phyloP scores from a whole-genome alignment of 257 asterid genomes.

The Catharanthus roseus region DNA sequence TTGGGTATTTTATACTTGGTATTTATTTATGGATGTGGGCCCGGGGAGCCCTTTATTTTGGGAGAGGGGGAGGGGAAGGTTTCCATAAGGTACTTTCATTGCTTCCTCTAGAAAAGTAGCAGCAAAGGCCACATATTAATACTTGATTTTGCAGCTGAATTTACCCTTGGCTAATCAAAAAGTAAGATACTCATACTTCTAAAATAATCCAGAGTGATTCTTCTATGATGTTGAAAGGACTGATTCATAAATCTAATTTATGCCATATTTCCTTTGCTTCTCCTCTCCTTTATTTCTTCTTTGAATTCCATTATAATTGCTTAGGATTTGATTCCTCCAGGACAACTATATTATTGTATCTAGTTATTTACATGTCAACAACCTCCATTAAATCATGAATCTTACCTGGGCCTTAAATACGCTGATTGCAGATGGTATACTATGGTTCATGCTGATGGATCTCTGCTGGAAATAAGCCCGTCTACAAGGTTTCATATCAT shows the following conservation, averaged over 20 bases:
- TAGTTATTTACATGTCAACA: neutral
- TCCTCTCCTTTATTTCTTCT: neutral
- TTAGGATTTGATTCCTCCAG: neutral
- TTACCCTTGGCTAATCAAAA: too few relatives aligned
- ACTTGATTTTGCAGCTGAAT: too few relatives aligned
- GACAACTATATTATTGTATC: too few relatives aligned
- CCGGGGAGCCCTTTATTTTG: too few relatives aligned
- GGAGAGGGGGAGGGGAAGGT: too few relatives aligned
- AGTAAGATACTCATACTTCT: too few relatives aligned
- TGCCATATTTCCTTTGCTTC: neutral
- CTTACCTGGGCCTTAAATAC: slow-evolving; percentile 8
- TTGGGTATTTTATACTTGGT: too few relatives aligned
- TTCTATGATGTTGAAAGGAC: too few relatives aligned
- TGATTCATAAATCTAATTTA: neutral
- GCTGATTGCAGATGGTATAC: slow-evolving; percentile 80
- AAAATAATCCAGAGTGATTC: neutral
- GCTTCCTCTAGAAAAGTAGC: too few relatives aligned
- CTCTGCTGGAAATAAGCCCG: slow-evolving; percentile 72
- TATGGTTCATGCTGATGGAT: slow-evolving; percentile 95
- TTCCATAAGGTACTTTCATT: too few relatives aligned
- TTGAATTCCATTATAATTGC: neutral
- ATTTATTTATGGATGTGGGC: too few relatives aligned
- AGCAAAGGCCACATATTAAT: too few relatives aligned
- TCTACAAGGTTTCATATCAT: slow-evolving; percentile 58
- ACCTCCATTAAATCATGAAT: neutral